Evolutionary conservation across 495 filamentous ascomycete species (phyloP).

Genomic region (Aspergillus heteromorphus): DNA sequence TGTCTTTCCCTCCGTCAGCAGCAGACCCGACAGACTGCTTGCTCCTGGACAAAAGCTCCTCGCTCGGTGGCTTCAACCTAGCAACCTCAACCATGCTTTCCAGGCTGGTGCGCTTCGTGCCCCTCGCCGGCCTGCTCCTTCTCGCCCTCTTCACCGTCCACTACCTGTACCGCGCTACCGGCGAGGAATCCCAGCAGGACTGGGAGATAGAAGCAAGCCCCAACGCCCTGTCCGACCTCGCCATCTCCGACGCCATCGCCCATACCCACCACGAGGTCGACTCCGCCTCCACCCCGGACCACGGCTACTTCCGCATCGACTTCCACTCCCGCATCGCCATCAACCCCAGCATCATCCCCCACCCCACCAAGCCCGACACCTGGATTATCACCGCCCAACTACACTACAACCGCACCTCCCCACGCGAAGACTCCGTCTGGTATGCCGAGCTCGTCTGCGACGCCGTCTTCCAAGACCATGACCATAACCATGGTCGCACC

Average conservation of each 20-base stretch:
- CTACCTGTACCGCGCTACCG: neutral
- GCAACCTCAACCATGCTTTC: neutral
- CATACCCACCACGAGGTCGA: conserved; percentile 28
- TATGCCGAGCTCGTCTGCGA: conserved; percentile 43
- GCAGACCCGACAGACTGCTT: too few species aligned
- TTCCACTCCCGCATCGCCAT: conserved; percentile 31
- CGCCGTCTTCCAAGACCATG: conserved; percentile 32
- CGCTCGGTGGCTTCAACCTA: neutral
- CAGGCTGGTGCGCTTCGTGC: neutral
- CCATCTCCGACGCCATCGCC: neutral
- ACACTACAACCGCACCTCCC: conserved; percentile 6
- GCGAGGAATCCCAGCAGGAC: neutral
- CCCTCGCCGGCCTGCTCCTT: neutral
- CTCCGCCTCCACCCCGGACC: conserved; percentile 36
- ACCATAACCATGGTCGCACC: conserved; percentile 16
- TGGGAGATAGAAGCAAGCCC: neutral
- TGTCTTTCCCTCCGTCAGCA: too few species aligned
- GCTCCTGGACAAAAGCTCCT: neutral
- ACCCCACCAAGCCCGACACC: conserved; percentile 34
- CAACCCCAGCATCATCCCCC: conserved; percentile 52
- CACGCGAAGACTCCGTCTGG: conserved; percentile 7
- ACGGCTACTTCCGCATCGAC: conserved; percentile 37
- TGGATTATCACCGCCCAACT: conserved; percentile 46
- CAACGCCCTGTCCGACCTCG: neutral
- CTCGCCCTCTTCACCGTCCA: neutral